Conservation (phyloP, 148 eudicot genomes). For the Polygonum maritimum region DNA sequence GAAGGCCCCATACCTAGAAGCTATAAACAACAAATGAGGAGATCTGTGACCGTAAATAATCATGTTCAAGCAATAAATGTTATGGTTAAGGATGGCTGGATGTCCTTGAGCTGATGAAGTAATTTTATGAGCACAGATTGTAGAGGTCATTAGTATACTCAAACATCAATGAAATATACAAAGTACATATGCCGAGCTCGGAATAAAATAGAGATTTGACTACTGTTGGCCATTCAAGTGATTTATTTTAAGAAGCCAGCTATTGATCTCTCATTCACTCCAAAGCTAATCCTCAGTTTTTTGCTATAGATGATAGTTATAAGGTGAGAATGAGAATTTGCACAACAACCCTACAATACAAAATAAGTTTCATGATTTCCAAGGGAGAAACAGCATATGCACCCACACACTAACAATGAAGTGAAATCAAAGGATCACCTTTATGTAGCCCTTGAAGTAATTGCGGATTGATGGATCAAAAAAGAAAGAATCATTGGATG, state of each 20-base stretch:
- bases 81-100: neutral
- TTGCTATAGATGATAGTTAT: neutral
- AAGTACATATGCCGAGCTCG: too few relatives aligned
- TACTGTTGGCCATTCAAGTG: too few relatives aligned
- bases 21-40: neutral
- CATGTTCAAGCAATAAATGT: neutral
- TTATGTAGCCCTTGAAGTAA: constrained; percentile 82
- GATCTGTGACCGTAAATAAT: neutral
- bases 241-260: neutral
- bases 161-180: neutral
- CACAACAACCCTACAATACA: neutral
- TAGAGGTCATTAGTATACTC: neutral
- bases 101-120: neutral
- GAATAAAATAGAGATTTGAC: too few relatives aligned
- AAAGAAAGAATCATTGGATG: constrained; percentile 96
- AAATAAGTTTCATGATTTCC: neutral
- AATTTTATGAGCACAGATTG: neutral
- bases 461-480: constrained; percentile 82
- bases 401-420: neutral
- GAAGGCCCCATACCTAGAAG: neutral
- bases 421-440: constrained; percentile 37
- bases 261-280: neutral
- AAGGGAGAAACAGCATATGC: neutral
- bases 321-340: neutral
- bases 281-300: neutral